phyloP scores from a whole-genome alignment of 192 early-diverging fungal genomes.

The Piromyces sp. region DNA sequence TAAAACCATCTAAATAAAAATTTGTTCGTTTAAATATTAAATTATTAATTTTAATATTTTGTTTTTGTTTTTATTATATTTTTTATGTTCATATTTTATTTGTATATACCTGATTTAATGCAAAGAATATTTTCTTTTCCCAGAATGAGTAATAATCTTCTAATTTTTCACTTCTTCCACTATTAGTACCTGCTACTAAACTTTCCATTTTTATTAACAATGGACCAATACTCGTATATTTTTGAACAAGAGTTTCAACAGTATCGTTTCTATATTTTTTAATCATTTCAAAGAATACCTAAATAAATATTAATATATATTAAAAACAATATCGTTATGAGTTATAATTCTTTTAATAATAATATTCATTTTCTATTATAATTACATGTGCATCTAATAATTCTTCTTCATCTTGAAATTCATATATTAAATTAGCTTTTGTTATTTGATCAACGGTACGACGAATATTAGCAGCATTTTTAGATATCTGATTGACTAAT shows the following conservation, averaged over 20 bases:
- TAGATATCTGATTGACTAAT: slow-evolving; percentile 36
- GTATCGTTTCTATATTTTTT: slow-evolving; percentile 25
- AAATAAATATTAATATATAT: neutral
- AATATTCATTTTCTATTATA: neutral
- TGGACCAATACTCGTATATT: slow-evolving; percentile 37
- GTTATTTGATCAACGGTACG: slow-evolving; percentile 30
- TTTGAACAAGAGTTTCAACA: slow-evolving; percentile 26
- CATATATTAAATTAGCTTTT: slow-evolving; percentile 21
- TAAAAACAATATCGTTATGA: too few relatives aligned
- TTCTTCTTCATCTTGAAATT: slow-evolving; percentile 18
- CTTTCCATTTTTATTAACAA: slow-evolving; percentile 45
- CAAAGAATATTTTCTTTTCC: slow-evolving; percentile 27
- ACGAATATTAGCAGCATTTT: slow-evolving; percentile 39
- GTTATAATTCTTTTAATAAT: slow-evolving; percentile 1
- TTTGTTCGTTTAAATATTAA: too few relatives aligned
- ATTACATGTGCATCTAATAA: slow-evolving; percentile 36
- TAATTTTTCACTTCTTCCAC: slow-evolving; percentile 33
- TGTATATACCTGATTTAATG: slow-evolving; percentile 3
- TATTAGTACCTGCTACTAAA: slow-evolving; percentile 41
- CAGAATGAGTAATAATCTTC: slow-evolving; percentile 42
- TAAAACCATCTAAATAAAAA: slow-evolving; percentile 25
- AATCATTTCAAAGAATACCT: slow-evolving; percentile 43
- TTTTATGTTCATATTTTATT: too few relatives aligned
- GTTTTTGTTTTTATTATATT: too few relatives aligned
- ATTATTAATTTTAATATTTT: too few relatives aligned